These are phyloP conservation scores for Salvia miltiorrhiza DNA, from an alignment of 257 asterid genomes.

Conservation along the genomic window DNA sequence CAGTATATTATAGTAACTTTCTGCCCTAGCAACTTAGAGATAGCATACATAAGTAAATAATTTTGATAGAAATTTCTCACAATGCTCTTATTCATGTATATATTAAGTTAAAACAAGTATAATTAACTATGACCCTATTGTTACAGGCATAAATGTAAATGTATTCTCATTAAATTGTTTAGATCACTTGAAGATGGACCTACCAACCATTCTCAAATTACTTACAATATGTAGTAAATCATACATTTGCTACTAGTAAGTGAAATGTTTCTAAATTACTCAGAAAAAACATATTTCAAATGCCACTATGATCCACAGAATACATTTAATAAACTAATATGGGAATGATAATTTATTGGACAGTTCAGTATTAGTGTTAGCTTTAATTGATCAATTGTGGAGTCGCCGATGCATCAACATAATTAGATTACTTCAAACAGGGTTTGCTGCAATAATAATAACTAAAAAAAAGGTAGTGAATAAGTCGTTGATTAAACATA, in stretches of 20 bases:
- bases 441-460: neutral
- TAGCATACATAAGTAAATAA: neutral
- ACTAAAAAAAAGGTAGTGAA: neutral
- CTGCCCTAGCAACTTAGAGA: neutral
- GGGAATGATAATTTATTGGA: too few species aligned
- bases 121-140: neutral
- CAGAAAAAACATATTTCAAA: neutral
- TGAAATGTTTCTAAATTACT: neutral
- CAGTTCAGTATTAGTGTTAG: neutral
- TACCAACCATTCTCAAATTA: neutral
- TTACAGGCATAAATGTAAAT: neutral
- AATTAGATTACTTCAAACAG: neutral
- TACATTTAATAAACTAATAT: neutral
- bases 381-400: neutral
- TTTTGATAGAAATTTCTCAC: neutral
- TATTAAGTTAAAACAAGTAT: neutral
- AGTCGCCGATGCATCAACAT: neutral
- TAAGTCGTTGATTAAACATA: neutral
- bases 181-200: neutral
- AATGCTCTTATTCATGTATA: neutral
- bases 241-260: neutral
- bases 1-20: neutral
- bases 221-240: neutral
- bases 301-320: neutral
- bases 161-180: neutral